Evolutionary conservation across 2,329 filamentous ascomycete species (phyloP).

Genomic region (Ophiocordyceps camponoti-rufipedis): DNA sequence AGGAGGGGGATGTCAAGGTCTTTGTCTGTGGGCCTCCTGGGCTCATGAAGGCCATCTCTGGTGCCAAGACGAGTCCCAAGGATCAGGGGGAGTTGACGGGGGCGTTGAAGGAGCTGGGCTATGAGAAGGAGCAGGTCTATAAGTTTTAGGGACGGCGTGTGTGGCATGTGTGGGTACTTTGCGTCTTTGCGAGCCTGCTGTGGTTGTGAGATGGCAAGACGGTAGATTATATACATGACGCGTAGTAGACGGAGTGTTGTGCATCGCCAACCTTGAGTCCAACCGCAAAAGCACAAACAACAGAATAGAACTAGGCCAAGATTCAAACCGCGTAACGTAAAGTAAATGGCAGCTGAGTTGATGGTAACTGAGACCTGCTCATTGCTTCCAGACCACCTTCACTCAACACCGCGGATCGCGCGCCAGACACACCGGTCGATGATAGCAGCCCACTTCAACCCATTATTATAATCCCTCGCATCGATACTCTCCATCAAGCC

Average conservation of each 20-base stretch:
- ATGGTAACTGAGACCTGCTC: too few species aligned
- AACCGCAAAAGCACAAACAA: too few species aligned
- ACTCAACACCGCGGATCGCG: conserved; percentile 22
- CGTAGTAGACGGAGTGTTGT: too few species aligned
- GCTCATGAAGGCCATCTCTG: conserved; percentile 84
- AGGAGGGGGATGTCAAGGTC: conserved; percentile 76
- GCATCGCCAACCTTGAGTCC: too few species aligned
- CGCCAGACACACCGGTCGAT: conserved; percentile 31
- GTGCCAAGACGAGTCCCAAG: conserved; percentile 73
- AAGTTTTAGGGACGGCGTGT: conserved; percentile 48
- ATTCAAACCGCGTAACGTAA: too few species aligned
- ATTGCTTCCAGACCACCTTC: too few species aligned
- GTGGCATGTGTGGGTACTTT: background rate
- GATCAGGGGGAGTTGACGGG: conserved; percentile 86
- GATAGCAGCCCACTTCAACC: conserved; percentile 39
- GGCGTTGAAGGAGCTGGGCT: conserved; percentile 65
- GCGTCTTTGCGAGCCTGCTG: too few species aligned
- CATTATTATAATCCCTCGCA: conserved; percentile 36
- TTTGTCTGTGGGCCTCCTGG: conserved; percentile 91
- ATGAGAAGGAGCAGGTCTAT: conserved; percentile 61
- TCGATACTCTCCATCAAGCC: conserved; percentile 46
- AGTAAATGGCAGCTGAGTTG: too few species aligned
- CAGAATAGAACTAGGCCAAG: too few species aligned
- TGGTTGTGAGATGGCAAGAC: too few species aligned
- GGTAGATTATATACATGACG: too few species aligned